These are phyloP conservation scores for Talaromyces proteolyticus DNA, from an alignment of 495 filamentous ascomycete species.

Conservation along the genomic window DNA sequence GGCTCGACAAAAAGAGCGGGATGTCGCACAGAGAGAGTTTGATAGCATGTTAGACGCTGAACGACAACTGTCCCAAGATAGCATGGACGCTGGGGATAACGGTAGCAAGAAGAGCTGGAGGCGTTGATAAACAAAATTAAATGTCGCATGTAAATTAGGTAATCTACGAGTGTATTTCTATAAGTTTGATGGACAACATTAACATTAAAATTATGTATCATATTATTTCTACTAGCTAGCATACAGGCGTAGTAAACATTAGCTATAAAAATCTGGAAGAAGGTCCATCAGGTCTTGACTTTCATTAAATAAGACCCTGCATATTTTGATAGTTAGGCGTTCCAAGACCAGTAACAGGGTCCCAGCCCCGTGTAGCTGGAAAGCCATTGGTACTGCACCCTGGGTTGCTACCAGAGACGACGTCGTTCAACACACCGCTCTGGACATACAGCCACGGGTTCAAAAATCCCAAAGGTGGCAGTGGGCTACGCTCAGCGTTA, in stretches of 20 bases:
- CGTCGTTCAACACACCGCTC: slow-evolving; percentile 55
- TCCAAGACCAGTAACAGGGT: slow-evolving; percentile 41
- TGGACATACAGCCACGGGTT: slow-evolving; percentile 67
- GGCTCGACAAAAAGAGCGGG: slow-evolving; percentile 18
- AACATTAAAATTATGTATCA: no score
- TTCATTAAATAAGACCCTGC: slow-evolving; percentile 7
- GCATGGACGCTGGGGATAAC: neutral
- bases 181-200: no score
- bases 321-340: slow-evolving; percentile 40
- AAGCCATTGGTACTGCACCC: slow-evolving; percentile 60
- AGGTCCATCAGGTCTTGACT: neutral
- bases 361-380: slow-evolving; percentile 41
- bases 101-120: slow-evolving; percentile 2
- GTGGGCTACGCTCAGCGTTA: slow-evolving; percentile 57
- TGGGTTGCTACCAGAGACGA: slow-evolving; percentile 49
- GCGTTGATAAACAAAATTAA: neutral
- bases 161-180: no score
- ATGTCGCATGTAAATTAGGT: no score
- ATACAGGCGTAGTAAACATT: no score
- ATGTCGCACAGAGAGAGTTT: slow-evolving; percentile 34
- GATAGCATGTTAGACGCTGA: slow-evolving; percentile 37
- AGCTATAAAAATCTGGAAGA: neutral
- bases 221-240: no score
- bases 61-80: slow-evolving; percentile 18
- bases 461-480: slow-evolving; percentile 59